Conservation (phyloP, 2,329 filamentous ascomycete species). For the Pseudodiploospora longispora region DNA sequence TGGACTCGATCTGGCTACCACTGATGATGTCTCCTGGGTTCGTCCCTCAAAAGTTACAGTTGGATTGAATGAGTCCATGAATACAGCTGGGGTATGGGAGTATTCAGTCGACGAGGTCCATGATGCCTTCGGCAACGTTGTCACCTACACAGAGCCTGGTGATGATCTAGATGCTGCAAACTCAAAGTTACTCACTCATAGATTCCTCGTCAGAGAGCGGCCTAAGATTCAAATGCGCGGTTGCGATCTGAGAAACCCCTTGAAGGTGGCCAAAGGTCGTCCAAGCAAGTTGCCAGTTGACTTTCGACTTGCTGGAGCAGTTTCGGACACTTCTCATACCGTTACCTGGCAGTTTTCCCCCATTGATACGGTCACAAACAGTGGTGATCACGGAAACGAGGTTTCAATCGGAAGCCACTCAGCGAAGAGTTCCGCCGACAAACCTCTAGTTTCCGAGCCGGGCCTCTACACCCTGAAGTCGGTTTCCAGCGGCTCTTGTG, state of each 20-base stretch:
- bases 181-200: conserved; percentile 59
- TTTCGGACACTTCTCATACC: conserved; percentile 57
- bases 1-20: conserved; percentile 51
- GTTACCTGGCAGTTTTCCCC: conserved; percentile 78
- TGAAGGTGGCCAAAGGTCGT: conserved; percentile 75
- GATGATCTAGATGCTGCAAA: conserved; percentile 64
- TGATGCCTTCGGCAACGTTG: conserved; percentile 81
- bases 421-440: conserved; percentile 54
- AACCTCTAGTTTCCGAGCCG: conserved; percentile 62
- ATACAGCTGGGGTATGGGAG: conserved; percentile 69
- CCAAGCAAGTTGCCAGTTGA: conserved; percentile 60
- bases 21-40: conserved; percentile 74
- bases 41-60: conserved; percentile 67
- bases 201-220: conserved; percentile 79
- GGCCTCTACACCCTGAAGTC: conserved; percentile 82
- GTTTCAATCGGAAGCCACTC: conserved; percentile 49
- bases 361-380: conserved; percentile 58
- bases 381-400: conserved; percentile 59
- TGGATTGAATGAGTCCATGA: conserved; percentile 83
- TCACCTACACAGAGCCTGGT: conserved; percentile 59
- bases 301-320: conserved; percentile 54
- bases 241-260: conserved; percentile 71
- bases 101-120: conserved; percentile 89
- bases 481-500: conserved; percentile 71
- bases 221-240: conserved; percentile 63